Evolutionary conservation across 2,329 filamentous ascomycete species (phyloP).

Genomic region (Pseudogymnoascus sp.): DNA sequence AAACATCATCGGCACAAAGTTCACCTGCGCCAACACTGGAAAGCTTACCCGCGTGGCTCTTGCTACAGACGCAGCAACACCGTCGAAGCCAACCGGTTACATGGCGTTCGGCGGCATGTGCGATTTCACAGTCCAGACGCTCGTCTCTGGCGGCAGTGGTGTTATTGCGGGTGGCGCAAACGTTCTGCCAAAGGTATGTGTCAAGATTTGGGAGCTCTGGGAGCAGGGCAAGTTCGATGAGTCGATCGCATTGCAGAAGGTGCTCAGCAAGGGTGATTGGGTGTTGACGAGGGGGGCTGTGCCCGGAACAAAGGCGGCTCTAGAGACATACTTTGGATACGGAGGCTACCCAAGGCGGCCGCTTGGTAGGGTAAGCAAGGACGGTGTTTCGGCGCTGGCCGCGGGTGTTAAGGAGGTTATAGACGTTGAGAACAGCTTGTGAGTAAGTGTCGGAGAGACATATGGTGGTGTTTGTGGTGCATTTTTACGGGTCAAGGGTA

Average conservation of each 20-base stretch:
- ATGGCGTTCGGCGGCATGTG: slow-evolving; percentile 84
- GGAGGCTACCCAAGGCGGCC: slow-evolving; percentile 68
- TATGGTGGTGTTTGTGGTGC: neutral
- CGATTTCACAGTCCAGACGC: slow-evolving; percentile 78
- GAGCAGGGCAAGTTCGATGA: slow-evolving; percentile 64
- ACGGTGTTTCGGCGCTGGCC: slow-evolving; percentile 42
- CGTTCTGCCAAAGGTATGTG: slow-evolving; percentile 74
- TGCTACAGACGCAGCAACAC: slow-evolving; percentile 63
- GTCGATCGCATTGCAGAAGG: slow-evolving; percentile 65
- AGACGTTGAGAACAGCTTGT: slow-evolving; percentile 48
- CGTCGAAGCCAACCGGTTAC: slow-evolving; percentile 53
- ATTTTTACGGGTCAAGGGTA: neutral
- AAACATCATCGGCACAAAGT: slow-evolving; percentile 83
- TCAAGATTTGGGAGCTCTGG: slow-evolving; percentile 70
- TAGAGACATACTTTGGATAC: slow-evolving; percentile 75
- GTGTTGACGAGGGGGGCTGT: slow-evolving; percentile 74
- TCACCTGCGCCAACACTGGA: slow-evolving; percentile 84
- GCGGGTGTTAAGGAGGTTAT: slow-evolving; percentile 55
- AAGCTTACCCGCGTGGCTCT: slow-evolving; percentile 77
- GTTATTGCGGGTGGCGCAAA: slow-evolving; percentile 84
- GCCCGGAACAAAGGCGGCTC: slow-evolving; percentile 75
- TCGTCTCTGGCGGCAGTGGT: slow-evolving; percentile 68
- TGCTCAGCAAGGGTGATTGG: slow-evolving; percentile 75
- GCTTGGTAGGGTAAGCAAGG: slow-evolving; percentile 55
- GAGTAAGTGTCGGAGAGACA: slow-evolving; percentile 9